Evolutionary conservation across 768 basidiomycete genomes (phyloP).

Genomic region (Macrolepiota albuminosa): DNA sequence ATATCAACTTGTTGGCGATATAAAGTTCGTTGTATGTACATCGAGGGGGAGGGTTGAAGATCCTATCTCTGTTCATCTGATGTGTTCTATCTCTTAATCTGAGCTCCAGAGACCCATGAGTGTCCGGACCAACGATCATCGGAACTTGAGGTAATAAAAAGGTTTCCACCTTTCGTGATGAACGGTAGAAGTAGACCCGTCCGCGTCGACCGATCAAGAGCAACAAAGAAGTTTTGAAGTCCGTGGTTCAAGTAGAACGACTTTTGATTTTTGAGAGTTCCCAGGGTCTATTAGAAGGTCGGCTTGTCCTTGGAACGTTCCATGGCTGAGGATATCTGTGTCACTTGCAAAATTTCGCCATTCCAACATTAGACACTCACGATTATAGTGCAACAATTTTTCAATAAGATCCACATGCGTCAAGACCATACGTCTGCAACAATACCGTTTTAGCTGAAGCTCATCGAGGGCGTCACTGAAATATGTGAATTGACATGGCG

Average conservation of each 20-base stretch:
- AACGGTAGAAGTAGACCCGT: neutral
- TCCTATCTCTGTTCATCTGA: neutral
- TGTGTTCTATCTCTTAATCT: neutral
- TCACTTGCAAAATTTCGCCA: neutral
- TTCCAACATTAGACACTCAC: slow-evolving; percentile 39
- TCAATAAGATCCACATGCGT: slow-evolving; percentile 98
- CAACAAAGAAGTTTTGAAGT: neutral
- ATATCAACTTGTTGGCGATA: neutral
- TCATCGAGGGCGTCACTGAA: slow-evolving; percentile 84
- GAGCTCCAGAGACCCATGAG: neutral
- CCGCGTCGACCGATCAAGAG: neutral
- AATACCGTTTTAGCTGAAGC: slow-evolving; percentile 88
- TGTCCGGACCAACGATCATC: neutral
- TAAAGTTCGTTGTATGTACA: slow-evolving; percentile 2
- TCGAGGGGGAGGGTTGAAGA: neutral
- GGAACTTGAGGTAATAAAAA: no score
- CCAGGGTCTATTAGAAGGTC: slow-evolving; percentile 11
- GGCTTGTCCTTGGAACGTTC: slow-evolving; percentile 44
- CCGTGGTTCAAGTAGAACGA: neutral
- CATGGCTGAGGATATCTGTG: slow-evolving; percentile 30
- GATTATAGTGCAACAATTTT: slow-evolving; percentile 94
- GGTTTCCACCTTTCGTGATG: neutral
- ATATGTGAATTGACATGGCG: neutral
- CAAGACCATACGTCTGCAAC: slow-evolving; percentile 94
- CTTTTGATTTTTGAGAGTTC: neutral